Conservation (phyloP, 176 grass and related monocot genomes). For the Hyparrhenia diplandra region DNA sequence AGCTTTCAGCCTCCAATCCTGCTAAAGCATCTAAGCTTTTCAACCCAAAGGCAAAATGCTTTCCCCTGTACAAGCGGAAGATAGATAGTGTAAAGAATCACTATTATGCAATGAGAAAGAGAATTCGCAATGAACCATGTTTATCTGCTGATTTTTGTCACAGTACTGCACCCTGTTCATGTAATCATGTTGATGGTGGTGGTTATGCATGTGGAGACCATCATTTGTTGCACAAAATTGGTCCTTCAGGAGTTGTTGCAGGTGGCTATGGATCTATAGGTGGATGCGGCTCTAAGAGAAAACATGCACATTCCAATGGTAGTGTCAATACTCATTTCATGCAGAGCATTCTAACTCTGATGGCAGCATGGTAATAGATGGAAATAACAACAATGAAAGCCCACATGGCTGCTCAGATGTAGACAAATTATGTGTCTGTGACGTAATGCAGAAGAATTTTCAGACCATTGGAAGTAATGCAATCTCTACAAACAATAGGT, state of each 20-base stretch:
- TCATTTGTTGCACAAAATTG: conserved; percentile 26
- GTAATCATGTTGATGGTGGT: neutral
- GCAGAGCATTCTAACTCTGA: conserved; percentile 5
- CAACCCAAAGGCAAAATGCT: conserved; percentile 37
- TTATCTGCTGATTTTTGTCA: conserved; percentile 25
- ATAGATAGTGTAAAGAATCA: conserved; percentile 31
- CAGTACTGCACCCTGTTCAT: conserved; percentile 25
- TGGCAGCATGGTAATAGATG: conserved; percentile 20
- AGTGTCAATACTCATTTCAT: conserved; percentile 29
- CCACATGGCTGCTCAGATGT: conserved; percentile 5
- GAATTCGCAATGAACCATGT: conserved; percentile 31
- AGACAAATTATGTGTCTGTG: conserved; percentile 23
- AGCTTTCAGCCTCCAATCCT: conserved; percentile 30
- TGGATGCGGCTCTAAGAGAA: neutral
- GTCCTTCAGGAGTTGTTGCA: conserved; percentile 11
- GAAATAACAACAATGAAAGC: conserved; percentile 5
- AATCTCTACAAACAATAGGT: neutral
- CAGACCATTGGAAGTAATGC: conserved; percentile 24
- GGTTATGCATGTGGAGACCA: conserved; percentile 18
- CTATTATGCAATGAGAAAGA: conserved; percentile 45
- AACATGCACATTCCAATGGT: conserved; percentile 18
- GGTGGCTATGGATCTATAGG: conserved; percentile 20
- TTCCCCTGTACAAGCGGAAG: conserved; percentile 33
- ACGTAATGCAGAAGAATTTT: conserved; percentile 24
- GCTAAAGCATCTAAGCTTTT: conserved; percentile 37